A percentile compares a stretch with the other conserved stretches of the same genome.
phyloP scores from a whole-genome alignment of 176 grass and related monocot species.

The Alloteropsis semialata region DNA sequence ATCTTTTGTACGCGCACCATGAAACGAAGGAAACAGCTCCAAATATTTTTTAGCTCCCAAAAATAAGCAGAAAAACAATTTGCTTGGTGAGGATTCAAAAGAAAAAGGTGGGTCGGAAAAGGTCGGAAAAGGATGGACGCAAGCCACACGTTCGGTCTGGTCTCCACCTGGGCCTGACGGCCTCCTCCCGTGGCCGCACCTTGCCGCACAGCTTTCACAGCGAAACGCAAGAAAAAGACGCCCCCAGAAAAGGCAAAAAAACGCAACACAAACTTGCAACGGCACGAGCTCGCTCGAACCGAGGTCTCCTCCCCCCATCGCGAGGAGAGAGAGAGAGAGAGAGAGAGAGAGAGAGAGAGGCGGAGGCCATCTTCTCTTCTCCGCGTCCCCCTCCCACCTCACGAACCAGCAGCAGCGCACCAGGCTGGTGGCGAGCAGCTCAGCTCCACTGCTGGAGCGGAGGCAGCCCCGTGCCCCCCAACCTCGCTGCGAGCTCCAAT shows the following conservation, averaged over 20 bases:
- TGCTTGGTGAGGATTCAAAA: neutral
- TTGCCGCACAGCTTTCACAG: neutral
- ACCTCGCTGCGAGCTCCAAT: slow-evolving; percentile 6
- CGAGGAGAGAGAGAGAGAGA: neutral
- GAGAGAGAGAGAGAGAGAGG: neutral
- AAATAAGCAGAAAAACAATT: neutral
- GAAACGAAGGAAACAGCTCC: too few species aligned
- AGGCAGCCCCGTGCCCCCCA: neutral
- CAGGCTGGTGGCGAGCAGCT: neutral
- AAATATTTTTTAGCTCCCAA: too few species aligned
- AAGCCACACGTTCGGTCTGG: neutral
- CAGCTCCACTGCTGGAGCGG: neutral
- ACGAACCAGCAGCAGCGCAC: neutral
- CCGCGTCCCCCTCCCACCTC: neutral
- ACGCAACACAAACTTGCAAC: neutral
- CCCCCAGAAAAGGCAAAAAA: neutral
- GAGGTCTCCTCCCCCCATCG: neutral
- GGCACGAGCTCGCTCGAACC: neutral
- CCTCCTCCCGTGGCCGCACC: slow-evolving; percentile 10
- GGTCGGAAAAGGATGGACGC: neutral
- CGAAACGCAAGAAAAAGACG: neutral
- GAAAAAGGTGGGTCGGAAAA: neutral
- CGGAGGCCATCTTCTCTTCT: neutral
- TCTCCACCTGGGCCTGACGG: neutral
- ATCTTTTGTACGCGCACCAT: too few species aligned